Conservation (phyloP, 257 asterid genomes). For the Lantana camara region DNA sequence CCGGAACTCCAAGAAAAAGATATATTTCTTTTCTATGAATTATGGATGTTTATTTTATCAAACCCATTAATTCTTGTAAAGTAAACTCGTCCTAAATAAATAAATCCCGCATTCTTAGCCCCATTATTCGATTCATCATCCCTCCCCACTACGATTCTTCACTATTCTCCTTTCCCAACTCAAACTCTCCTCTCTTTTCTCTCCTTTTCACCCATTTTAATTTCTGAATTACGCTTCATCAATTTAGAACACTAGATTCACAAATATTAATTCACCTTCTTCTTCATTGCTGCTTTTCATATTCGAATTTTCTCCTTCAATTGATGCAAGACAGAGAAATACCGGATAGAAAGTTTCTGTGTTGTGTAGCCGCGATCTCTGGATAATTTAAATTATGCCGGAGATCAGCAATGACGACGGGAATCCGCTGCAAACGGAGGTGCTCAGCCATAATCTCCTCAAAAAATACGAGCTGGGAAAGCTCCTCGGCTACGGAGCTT, state of each 20-base stretch:
- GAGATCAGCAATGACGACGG: constrained; percentile 25
- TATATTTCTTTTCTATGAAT: too few species aligned
- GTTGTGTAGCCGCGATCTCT: not conserved
- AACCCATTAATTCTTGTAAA: too few species aligned
- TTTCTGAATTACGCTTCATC: too few species aligned
- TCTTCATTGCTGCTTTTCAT: not conserved
- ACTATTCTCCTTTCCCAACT: not conserved
- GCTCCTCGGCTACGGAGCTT: constrained; percentile 76
- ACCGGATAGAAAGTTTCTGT: not conserved
- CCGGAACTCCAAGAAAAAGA: too few species aligned
- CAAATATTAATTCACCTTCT: not conserved
- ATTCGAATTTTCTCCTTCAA: constrained; percentile 26
- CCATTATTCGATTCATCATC: constrained; percentile 11
- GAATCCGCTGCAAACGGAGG: constrained; percentile 17
- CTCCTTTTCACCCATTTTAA: not conserved
- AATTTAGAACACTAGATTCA: not conserved
- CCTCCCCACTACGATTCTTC: not conserved
- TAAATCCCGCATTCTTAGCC: constrained; percentile 19
- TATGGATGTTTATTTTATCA: too few species aligned
- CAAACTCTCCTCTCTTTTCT: not conserved
- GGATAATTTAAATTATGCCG: constrained; percentile 37
- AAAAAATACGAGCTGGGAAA: constrained; percentile 67
- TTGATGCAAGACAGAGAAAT: constrained; percentile 34
- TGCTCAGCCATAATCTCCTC: constrained; percentile 31
- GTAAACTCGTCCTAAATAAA: constrained; percentile 4